Conservation (phyloP, 73 alveolate genomes). For the Paramecium tetraurelia region DNA sequence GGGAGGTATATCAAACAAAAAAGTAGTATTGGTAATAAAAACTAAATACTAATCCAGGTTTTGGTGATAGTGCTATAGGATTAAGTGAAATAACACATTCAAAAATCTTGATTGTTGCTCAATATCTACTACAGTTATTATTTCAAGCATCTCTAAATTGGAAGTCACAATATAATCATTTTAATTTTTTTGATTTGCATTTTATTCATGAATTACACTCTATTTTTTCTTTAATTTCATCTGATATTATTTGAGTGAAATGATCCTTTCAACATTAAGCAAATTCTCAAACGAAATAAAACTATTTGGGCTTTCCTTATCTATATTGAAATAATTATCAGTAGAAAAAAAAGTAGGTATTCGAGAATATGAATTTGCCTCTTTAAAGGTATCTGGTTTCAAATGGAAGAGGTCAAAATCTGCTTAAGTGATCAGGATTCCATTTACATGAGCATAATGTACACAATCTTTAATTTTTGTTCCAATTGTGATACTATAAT, state of each 20-base stretch:
- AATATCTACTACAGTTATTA: not conserved
- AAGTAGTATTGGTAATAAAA: not conserved
- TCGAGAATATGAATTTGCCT: not conserved
- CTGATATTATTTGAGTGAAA: not conserved
- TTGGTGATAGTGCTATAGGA: not conserved
- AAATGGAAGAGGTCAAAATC: not conserved
- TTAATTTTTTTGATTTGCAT: not conserved
- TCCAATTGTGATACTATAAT: not conserved
- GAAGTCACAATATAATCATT: not conserved
- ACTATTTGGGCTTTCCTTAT: not conserved
- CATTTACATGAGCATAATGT: not conserved
- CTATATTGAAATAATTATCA: constrained; percentile 13
- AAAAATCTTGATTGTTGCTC: not conserved
- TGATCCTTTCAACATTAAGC: not conserved
- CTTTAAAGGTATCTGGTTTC: not conserved
- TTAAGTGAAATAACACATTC: not conserved
- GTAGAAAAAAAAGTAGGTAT: not conserved
- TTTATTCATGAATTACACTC: not conserved
- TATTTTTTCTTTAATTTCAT: not conserved
- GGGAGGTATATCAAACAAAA: not conserved
- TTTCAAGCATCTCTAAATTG: not conserved
- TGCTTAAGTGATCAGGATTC: not conserved
- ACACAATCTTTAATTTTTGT: not conserved
- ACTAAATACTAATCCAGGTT: not conserved
- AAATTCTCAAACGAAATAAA: not conserved